These are phyloP conservation scores for Verticillium nonalfalfae DNA, from an alignment of 2,329 filamentous ascomycete genomes.

Conservation along the genomic window DNA sequence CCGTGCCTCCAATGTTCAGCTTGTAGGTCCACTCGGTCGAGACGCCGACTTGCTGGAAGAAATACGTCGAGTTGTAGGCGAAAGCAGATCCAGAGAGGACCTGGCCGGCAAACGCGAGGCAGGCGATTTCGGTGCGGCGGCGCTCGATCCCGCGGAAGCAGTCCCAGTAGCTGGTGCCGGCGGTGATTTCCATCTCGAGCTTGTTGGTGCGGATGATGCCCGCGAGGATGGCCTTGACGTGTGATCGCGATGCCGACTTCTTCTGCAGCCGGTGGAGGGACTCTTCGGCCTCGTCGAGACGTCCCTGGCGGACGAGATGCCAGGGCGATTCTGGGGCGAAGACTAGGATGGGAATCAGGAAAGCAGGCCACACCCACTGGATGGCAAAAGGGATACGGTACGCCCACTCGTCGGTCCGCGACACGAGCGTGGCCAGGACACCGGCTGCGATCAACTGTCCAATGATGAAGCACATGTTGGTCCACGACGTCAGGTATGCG, in stretches of 20 bases:
- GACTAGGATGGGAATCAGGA: constrained; percentile 25
- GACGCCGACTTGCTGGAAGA: constrained; percentile 27
- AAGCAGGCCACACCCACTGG: constrained; percentile 36
- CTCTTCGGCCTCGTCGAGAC: constrained; percentile 20
- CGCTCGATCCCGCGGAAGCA: constrained; percentile 35
- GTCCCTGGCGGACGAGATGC: constrained; percentile 35
- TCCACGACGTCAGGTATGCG: constrained; percentile 29
- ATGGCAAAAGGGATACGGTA: constrained; percentile 36
- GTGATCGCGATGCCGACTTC: constrained; percentile 11
- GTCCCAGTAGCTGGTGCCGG: constrained; percentile 29
- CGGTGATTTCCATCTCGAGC: constrained; percentile 22
- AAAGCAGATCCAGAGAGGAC: constrained; percentile 20
- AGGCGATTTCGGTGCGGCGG: constrained; percentile 29
- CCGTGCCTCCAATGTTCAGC: constrained; percentile 23
- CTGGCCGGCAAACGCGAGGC: constrained; percentile 21
- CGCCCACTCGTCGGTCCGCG: constrained; percentile 27
- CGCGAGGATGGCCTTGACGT: constrained; percentile 27
- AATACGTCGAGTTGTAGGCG: constrained; percentile 27
- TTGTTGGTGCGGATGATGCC: constrained; percentile 36
- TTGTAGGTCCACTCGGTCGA: constrained; percentile 14
- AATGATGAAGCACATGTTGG: constrained; percentile 34
- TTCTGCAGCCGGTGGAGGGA: constrained; percentile 19
- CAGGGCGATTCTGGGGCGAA: constrained; percentile 39
- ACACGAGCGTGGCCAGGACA: constrained; percentile 28
- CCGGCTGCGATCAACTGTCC: constrained; percentile 33